phyloP scores from a whole-genome alignment of 2,329 filamentous ascomycete genomes.

The Pseudogymnoascus sp. region DNA sequence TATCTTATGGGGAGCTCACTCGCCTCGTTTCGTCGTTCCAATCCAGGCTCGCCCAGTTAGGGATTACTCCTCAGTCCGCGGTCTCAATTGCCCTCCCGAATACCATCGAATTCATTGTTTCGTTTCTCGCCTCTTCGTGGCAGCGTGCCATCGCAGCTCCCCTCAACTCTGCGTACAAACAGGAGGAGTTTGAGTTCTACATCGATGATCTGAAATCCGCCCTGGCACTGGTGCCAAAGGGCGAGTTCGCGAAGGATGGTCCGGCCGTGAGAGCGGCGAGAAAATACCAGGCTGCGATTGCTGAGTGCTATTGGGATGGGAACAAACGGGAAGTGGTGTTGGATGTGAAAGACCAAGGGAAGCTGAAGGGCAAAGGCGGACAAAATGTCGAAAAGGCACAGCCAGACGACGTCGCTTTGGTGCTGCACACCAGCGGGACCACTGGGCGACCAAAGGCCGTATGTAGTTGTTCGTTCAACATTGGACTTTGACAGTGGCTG shows the following conservation, averaged over 20 bases:
- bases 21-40: constrained; percentile 66
- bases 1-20: constrained; percentile 63
- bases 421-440: constrained; percentile 78
- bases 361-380: constrained; percentile 47
- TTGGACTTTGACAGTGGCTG: too few relatives aligned
- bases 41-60: constrained; percentile 67
- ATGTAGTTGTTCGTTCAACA: constrained; percentile 26
- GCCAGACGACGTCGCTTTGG: constrained; percentile 73
- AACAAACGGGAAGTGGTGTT: constrained; percentile 59
- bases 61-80: constrained; percentile 60
- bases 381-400: constrained; percentile 48
- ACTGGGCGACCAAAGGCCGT: constrained; percentile 81
- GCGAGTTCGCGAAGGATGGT: constrained; percentile 58
- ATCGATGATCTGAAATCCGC: constrained; percentile 80
- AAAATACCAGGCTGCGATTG: constrained; percentile 76
- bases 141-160: constrained; percentile 78
- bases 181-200: constrained; percentile 87
- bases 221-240: constrained; percentile 68
- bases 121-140: constrained; percentile 80
- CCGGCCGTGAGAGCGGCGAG: constrained; percentile 70
- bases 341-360: constrained; percentile 71
- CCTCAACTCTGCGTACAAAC: constrained; percentile 83
- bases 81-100: constrained; percentile 81
- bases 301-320: constrained; percentile 76
- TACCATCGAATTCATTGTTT: constrained; percentile 81